Conservation (phyloP, 345 rosid genomes). For the Camelina neglecta region DNA sequence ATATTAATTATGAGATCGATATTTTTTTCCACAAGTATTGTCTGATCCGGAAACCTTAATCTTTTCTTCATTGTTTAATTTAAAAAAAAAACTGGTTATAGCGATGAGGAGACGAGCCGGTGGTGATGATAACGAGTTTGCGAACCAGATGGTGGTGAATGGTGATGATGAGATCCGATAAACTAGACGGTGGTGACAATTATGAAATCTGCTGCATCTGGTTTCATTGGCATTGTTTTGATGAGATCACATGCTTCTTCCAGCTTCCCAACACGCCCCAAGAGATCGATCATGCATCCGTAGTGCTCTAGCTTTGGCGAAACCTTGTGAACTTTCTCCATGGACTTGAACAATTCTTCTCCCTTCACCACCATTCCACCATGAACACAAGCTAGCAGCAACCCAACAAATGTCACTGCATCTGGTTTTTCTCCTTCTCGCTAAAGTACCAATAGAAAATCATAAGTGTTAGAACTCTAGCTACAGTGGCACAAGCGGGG, state of each 20-base stretch:
- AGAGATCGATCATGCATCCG: conserved; percentile 87
- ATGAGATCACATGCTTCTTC: conserved; percentile 68
- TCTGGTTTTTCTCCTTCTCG: conserved; percentile 61
- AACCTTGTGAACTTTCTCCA: conserved; percentile 50
- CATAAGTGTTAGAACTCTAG: too few species aligned
- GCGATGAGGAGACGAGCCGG: too few species aligned
- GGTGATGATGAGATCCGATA: too few species aligned
- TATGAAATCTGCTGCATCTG: conserved; percentile 51
- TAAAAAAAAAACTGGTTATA: too few species aligned
- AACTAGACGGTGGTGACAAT: too few species aligned
- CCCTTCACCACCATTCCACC: conserved; percentile 69
- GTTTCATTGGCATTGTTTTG: conserved; percentile 70
- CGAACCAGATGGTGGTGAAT: too few species aligned
- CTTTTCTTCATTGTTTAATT: too few species aligned
- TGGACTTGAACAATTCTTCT: conserved; percentile 56
- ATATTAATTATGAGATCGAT: too few species aligned
- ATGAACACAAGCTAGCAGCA: conserved; percentile 81
- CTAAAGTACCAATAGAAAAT: conserved; percentile 38
- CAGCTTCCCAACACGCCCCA: conserved; percentile 78
- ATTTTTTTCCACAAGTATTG: too few species aligned
- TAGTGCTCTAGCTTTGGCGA: conserved; percentile 77
- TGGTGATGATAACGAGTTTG: too few species aligned
- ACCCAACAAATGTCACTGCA: conserved; percentile 80
- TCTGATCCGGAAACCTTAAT: too few species aligned
- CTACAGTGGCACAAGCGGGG: too few species aligned